A percentile compares a stretch with the other conserved stretches of the same genome.
phyloP scores from a whole-genome alignment of 164 flowering plant genomes.

The Vitis rotundifolia region DNA sequence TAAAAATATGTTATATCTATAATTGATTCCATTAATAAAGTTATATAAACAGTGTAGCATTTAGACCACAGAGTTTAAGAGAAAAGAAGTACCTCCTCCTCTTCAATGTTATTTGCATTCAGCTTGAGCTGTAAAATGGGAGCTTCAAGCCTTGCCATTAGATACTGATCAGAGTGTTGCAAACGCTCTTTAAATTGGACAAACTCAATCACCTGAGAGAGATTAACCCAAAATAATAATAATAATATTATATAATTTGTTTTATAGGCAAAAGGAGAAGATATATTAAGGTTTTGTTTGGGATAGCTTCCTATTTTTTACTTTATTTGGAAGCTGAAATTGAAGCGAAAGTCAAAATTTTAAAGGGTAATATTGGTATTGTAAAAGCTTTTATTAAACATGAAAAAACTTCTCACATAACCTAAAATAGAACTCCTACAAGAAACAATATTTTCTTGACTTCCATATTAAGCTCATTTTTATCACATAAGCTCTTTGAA shows the following conservation, averaged over 20 bases:
- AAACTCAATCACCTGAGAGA: conserved; percentile 82
- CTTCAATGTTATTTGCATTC: conserved; percentile 69
- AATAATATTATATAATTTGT: background rate
- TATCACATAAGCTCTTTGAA: too few relatives aligned
- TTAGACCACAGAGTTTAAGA: background rate
- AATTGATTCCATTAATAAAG: background rate
- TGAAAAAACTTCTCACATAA: too few relatives aligned
- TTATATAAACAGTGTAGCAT: background rate
- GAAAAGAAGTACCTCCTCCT: conserved; percentile 58
- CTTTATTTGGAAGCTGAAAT: too few relatives aligned
- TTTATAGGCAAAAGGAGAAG: background rate
- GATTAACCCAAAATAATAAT: background rate
- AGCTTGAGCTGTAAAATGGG: conserved; percentile 75
- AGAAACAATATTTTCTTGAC: too few relatives aligned
- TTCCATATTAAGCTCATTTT: too few relatives aligned
- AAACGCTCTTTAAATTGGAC: conserved; percentile 81
- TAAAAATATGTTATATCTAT: background rate
- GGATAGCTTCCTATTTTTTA: too few relatives aligned
- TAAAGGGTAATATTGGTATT: too few relatives aligned
- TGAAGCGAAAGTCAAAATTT: too few relatives aligned
- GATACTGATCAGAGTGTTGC: conserved; percentile 75
- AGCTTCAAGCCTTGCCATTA: conserved; percentile 67
- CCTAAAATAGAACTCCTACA: too few relatives aligned
- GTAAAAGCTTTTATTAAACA: too few relatives aligned
- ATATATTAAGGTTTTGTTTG: too few relatives aligned